Evolutionary conservation across 352 stramenopile species (phyloP), one percentile per base, ranked within the genome.

Genomic region (Phytophthora lateralis): DNA sequence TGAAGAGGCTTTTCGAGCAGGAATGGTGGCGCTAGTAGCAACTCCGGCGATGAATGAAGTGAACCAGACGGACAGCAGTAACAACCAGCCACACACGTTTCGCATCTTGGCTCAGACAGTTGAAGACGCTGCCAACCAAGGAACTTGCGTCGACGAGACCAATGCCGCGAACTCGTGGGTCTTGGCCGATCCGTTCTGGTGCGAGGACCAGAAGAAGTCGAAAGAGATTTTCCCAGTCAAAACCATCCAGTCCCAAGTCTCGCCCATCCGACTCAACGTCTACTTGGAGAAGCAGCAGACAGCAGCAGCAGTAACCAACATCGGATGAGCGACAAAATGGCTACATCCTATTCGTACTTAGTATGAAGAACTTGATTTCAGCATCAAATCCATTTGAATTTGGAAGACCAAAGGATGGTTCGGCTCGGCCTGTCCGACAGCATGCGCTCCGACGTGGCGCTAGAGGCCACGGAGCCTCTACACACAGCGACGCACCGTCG

Each of bases 121-220:
- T 1, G 83, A 92, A 66, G 78, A 88, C 26, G 61, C 59, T 2
- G 62, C 52, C 0, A 71, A 61, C 8, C 60, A 68, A 10, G 65
- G 30, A 20, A 85, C 76, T 14, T 57, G 66, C 5, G 55, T 92
- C 11, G 59, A 84, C 46, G 66, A 78, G 24, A 38, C 71, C 7
- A 55, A 69, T 14, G 71, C 69, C 3, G 55, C 52, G 26, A 88
- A 85, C 51, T 92, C 86, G 48, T 95, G 84, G 86, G 72, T 95
- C 0, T 48, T 85, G 9, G 80, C 84, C 5, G 78, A 90, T 59
- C 65, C 55, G 4, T 79, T 80, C 26, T 90, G 80, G 82, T 68
- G 73, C 32, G 60, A 82, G 21, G 56, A 75, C 6, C 51, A 80
- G 32, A 47, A 55, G 18, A 60, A 66, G 26, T 32, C 51, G 0